Base-by-base conservation (phyloP, 148 eudicot species). In the Fallopia convolvulus region DNA sequence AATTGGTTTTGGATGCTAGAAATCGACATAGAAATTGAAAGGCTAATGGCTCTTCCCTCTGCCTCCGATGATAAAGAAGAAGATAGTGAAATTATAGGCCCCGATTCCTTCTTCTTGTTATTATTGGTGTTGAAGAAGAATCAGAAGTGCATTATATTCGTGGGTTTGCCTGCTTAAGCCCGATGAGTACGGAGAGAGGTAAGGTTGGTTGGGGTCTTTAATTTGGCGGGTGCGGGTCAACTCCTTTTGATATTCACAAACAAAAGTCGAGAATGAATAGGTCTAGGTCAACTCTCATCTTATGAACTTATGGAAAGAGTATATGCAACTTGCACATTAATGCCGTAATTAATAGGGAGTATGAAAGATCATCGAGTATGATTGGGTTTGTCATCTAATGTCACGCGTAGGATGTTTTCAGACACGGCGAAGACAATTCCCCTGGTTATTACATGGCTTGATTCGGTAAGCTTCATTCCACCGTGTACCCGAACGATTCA, bases 1-100 rank as follows among this genome's bases (percentile, higher is more conserved):
- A 88, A 82, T 74, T 84, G 91, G 58, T 93, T 97, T 15, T 93
- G 98, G 49, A 93, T 85, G 77, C 90, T 88, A 39, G 86, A 76
- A 76, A 81, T 80, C 83, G 97, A 85, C 91, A 89, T 91, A 78
- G 82, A 55, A 75, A 50, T 9, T 23, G 13, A 26, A 20, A 60
- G 47, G 47, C 8, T 44, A 44, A 6, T 44, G 47, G n/a, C n/a
- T n/a, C 47, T 44, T 44, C n/a, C n/a, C 30, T 68, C 26, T 46
- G 73, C 41, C 12, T 13, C 18, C 73, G 6, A 32, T 5, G 73
- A 72, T 40, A 33, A 72, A n/a, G 50, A 42, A 58, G 32, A 55
- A 55, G 20, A 53, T 53, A 18, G 21, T 17, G 36, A 33, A 33
- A 33, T 33, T 33, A 18, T 6, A 63, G 15, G 14, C 5, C 39